Percentiles rank a stretch among this genome's conserved stretches.
Conservation (phyloP, 208 protist species). For the Borovskyia barvae region DNA sequence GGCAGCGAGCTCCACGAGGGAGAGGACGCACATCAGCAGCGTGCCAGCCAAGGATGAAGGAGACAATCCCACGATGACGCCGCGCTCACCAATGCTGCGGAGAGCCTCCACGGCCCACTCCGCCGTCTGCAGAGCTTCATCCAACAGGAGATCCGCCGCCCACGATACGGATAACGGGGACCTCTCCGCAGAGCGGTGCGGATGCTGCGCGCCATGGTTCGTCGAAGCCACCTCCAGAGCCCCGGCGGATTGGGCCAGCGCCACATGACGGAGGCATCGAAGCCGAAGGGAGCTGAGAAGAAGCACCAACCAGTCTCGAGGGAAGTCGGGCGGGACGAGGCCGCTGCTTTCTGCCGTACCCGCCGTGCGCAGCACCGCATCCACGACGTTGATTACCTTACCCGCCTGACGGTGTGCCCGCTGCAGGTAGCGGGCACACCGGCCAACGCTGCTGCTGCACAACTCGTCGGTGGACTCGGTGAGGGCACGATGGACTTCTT, state of each 20-base stretch:
- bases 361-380: slow-evolving; percentile 12
- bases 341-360: background rate
- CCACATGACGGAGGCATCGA: slow-evolving; percentile 28
- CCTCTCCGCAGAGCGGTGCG: background rate
- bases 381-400: slow-evolving; percentile 15
- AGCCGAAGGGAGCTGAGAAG: slow-evolving; percentile 21
- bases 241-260: slow-evolving; percentile 5
- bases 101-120: slow-evolving; percentile 11
- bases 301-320: slow-evolving; percentile 5
- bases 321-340: slow-evolving; percentile 4
- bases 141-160: slow-evolving; percentile 1
- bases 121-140: slow-evolving; percentile 7
- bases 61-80: background rate
- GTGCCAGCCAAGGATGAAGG: slow-evolving; percentile 1
- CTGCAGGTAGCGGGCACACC: background rate
- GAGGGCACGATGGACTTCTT: slow-evolving; percentile 2
- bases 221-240: background rate
- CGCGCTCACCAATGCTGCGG: background rate
- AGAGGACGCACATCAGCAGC: slow-evolving; percentile 19
- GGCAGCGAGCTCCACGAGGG: slow-evolving; percentile 15
- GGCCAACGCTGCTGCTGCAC: background rate
- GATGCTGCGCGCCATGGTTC: background rate
- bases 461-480: no score
- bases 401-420: background rate
- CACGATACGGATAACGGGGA: background rate